These are phyloP conservation scores for Pochonia chlamydosporia DNA, from an alignment of 2,329 filamentous ascomycete genomes.

Conservation along the genomic window DNA sequence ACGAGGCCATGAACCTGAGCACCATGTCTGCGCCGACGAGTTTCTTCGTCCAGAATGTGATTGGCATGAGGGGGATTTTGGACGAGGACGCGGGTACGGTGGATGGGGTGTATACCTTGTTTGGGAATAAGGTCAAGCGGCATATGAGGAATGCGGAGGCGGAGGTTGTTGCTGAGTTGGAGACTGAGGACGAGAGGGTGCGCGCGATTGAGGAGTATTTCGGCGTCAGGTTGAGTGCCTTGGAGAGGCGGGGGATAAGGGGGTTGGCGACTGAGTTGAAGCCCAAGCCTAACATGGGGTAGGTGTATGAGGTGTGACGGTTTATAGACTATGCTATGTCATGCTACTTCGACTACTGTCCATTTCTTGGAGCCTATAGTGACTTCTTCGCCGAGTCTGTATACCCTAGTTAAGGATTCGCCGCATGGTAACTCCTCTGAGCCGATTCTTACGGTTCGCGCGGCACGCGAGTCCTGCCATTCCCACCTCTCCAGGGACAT, in stretches of 20 bases:
- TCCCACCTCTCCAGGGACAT: constrained; percentile 52
- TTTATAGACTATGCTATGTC: neutral
- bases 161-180: constrained; percentile 33
- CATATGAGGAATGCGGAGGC: constrained; percentile 25
- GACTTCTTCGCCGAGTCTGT: constrained; percentile 4
- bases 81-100: constrained; percentile 11
- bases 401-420: constrained; percentile 8
- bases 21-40: constrained; percentile 28
- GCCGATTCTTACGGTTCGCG: constrained; percentile 32
- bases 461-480: constrained; percentile 22
- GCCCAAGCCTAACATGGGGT: neutral
- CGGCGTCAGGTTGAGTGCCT: constrained; percentile 36
- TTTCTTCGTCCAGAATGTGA: constrained; percentile 31
- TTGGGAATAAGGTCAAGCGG: constrained; percentile 38
- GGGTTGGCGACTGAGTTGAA: constrained; percentile 25
- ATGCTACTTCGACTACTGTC: constrained; percentile 11
- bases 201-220: constrained; percentile 44
- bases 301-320: neutral
- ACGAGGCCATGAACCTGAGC: constrained; percentile 38
- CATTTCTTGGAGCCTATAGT: constrained; percentile 5
- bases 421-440: constrained; percentile 27
- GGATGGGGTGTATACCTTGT: constrained; percentile 37
- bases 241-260: constrained; percentile 42
- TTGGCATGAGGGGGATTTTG: constrained; percentile 26
- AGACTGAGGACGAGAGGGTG: constrained; percentile 43